Conservation (phyloP, 306 rosid species). For the Ochetophila trinervis region DNA sequence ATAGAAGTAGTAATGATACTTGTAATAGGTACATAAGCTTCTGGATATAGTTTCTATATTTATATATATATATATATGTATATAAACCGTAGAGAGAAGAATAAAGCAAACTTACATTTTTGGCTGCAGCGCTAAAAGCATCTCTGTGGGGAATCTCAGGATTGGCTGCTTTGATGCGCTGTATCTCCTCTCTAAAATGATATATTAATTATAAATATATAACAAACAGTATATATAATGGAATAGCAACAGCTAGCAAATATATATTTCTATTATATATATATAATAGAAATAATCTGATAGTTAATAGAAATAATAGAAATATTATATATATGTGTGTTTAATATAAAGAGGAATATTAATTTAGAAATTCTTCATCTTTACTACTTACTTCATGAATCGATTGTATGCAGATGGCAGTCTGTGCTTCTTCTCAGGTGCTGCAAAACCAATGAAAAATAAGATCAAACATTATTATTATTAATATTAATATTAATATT, state of each 20-base stretch:
- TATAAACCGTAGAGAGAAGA: neutral
- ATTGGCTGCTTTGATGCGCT: conserved; percentile 88
- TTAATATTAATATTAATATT: too few species aligned
- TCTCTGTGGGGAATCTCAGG: conserved; percentile 97
- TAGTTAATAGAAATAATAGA: neutral
- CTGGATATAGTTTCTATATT: neutral
- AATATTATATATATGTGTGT: neutral
- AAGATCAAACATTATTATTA: too few species aligned
- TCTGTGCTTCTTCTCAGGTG: conserved; percentile 98
- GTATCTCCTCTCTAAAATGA: conserved; percentile 79
- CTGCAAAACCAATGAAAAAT: conserved; percentile 44
- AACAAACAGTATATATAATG: neutral
- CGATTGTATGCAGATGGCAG: conserved; percentile 98
- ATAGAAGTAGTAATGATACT: too few species aligned
- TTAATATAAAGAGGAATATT: neutral
- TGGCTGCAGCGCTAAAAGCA: conserved; percentile 95
- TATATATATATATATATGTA: neutral
- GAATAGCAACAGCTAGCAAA: neutral
- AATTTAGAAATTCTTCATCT: conserved; percentile 15
- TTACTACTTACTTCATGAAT: conserved; percentile 99
- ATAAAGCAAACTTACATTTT: conserved; percentile 45
- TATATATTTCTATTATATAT: neutral
- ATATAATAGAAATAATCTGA: too few species aligned
- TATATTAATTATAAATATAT: neutral
- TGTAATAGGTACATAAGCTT: neutral